A percentile compares a stretch with the other conserved stretches of the same genome.
Evolutionary conservation across 352 stramenopile species (phyloP).

Genomic region (Globisporangium canariense): DNA sequence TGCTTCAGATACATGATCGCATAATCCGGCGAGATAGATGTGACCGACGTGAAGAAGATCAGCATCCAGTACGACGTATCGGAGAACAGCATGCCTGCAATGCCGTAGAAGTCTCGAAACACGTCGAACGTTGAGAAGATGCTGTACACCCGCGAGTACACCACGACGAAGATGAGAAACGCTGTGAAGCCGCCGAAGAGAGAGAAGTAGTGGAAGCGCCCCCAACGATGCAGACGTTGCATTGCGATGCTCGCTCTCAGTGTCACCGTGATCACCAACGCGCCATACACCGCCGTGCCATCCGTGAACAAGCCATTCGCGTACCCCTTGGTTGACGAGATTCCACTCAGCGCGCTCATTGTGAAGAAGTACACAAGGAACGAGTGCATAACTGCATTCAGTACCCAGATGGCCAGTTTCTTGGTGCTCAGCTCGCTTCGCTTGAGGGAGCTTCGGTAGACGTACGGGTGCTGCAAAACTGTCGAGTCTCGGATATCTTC

Average conservation of each 20-base stretch:
- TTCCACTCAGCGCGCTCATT: conserved; percentile 33
- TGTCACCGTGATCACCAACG: conserved; percentile 70
- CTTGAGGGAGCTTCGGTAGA: conserved; percentile 70
- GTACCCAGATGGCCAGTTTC: conserved; percentile 58
- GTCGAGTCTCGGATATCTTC: conserved; percentile 78
- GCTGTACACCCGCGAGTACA: conserved; percentile 64
- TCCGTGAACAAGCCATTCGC: conserved; percentile 67
- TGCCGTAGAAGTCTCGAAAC: conserved; percentile 72
- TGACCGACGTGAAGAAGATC: conserved; percentile 59
- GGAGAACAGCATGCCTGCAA: conserved; percentile 53
- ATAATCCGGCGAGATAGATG: conserved; percentile 60
- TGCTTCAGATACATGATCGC: conserved; percentile 72
- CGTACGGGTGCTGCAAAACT: conserved; percentile 73
- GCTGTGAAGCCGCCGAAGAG: conserved; percentile 55
- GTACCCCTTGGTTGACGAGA: conserved; percentile 40
- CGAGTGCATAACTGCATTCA: conserved; percentile 73
- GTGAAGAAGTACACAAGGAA: conserved; percentile 71
- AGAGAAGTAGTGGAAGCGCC: conserved; percentile 62
- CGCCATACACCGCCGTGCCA: conserved; percentile 75
- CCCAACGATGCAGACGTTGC: conserved; percentile 79
- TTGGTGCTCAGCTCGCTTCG: conserved; percentile 61
- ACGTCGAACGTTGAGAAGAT: conserved; percentile 65
- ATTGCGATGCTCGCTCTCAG: conserved; percentile 72
- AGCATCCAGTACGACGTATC: conserved; percentile 59
- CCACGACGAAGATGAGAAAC: conserved; percentile 69